These are phyloP conservation scores for Cordyceps tenuipes DNA, from an alignment of 2,329 filamentous ascomycete genomes.

Conservation along the genomic window DNA sequence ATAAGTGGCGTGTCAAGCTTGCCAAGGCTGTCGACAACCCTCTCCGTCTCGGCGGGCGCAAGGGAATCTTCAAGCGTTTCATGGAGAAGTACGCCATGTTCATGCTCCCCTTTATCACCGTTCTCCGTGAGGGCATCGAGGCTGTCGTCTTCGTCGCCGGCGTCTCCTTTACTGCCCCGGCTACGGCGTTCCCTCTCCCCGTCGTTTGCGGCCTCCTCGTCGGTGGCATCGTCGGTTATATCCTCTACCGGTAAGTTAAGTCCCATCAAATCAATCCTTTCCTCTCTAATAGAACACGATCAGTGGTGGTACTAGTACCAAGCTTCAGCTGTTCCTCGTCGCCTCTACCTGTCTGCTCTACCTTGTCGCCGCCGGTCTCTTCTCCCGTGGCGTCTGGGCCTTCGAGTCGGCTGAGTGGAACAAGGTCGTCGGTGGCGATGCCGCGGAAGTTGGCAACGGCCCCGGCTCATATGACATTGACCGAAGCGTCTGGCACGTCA, in stretches of 20 bases:
- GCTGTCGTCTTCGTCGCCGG: conserved; percentile 81
- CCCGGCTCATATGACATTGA: conserved; percentile 73
- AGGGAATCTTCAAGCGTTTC: conserved; percentile 48
- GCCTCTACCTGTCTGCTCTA: conserved; percentile 76
- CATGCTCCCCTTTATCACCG: conserved; percentile 75
- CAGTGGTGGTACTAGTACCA: conserved; percentile 35
- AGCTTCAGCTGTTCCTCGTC: conserved; percentile 67
- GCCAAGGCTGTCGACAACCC: conserved; percentile 55
- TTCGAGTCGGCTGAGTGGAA: conserved; percentile 66
- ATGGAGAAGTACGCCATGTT: conserved; percentile 80
- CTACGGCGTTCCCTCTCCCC: conserved; percentile 67
- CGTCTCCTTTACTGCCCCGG: conserved; percentile 68
- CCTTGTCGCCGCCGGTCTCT: conserved; percentile 73
- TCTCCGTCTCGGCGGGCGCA: conserved; percentile 34
- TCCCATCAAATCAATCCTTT: neutral
- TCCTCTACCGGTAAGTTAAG: conserved; percentile 64
- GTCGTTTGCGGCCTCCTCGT: conserved; percentile 63
- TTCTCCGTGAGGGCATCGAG: conserved; percentile 80
- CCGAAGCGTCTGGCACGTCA: conserved; percentile 74
- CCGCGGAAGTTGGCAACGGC: conserved; percentile 43
- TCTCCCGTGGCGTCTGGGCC: conserved; percentile 68
- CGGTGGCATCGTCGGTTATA: conserved; percentile 58
- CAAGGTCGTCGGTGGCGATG: conserved; percentile 51
- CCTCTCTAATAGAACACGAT: neutral
- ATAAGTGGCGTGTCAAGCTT: conserved; percentile 82